Evolutionary conservation across 495 filamentous ascomycete genomes (phyloP), one percentile per base, ranked within the genome.

Genomic region (Xylaria bambusicola): DNA sequence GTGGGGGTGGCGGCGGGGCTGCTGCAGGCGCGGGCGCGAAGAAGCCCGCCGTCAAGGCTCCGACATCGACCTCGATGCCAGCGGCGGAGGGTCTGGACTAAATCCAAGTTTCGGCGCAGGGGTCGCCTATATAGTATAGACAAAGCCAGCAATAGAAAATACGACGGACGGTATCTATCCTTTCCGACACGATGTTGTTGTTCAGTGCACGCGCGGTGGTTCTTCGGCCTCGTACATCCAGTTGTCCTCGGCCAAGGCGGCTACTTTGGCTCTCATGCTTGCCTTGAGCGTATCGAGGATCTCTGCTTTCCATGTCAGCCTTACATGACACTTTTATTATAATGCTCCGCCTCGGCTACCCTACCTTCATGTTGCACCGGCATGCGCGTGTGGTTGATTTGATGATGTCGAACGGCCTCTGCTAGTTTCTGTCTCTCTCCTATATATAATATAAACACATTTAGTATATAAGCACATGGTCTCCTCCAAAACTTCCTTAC

Each of bases 151-250:
- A n/a, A 48, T 51, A 51, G 31, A 40, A 6, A 57, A 47, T 41
- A 38, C 35, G 46, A 31, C 29, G 40, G 52, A 45, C 40, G 10
- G 18, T 47, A 27, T 27, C 31, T 26, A 12, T 35, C 47, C 23
- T 52, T 2, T 13, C 48, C 56, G 35, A n/a, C n/a, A n/a, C n/a
- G n/a, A n/a, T n/a, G n/a, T n/a, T n/a, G n/a, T n/a, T 52, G 17
- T 52, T 59, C 48, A 50, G 38, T 59, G 56, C 13, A 44, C 48
- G 38, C 69, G 71, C n/a, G 69, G 73, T 18, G 79, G 73, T 29
- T 83, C 78, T 63, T 93, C 91, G 1, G 82, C 80, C 71, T 95
- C 91, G 70, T 85, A 95, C 83, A 96, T 93, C 92, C 92, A 97
- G 62, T 88, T 90, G 60, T 97, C 92, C 42, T 94, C 88, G 21